A percentile compares a stretch with the other conserved stretches of the same genome.
phyloP scores from a whole-genome alignment of 768 basidiomycete genomes.

The Mycena indigotica region DNA sequence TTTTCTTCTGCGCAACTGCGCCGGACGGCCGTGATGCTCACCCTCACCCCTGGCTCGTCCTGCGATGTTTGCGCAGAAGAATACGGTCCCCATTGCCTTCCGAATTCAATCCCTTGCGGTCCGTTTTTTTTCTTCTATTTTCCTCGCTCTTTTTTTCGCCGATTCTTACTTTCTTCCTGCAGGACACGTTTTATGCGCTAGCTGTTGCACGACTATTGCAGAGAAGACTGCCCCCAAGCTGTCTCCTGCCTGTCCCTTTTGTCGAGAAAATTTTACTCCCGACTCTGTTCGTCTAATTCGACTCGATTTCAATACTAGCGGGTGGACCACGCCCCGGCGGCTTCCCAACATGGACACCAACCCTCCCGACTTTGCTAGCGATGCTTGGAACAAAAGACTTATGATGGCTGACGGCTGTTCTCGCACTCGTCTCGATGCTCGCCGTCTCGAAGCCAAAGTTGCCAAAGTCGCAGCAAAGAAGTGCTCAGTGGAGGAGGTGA shows the following conservation, averaged over 20 bases:
- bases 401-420: slow-evolving; percentile 46
- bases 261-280: slow-evolving; percentile 71
- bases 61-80: slow-evolving; percentile 92
- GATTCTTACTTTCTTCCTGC: slow-evolving; percentile 31
- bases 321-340: slow-evolving; percentile 69
- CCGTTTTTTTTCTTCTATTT: slow-evolving; percentile 29
- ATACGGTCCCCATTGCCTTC: slow-evolving; percentile 71
- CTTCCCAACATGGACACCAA: slow-evolving; percentile 52
- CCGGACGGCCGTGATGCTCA: slow-evolving; percentile 61
- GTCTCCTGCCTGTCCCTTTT: slow-evolving; percentile 81
- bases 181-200: slow-evolving; percentile 82
- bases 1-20: slow-evolving; percentile 36
- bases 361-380: slow-evolving; percentile 38
- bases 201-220: slow-evolving; percentile 77
- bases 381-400: slow-evolving; percentile 45
- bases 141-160: slow-evolving; percentile 9
- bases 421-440: slow-evolving; percentile 55
- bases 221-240: slow-evolving; percentile 76
- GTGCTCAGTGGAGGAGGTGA: slow-evolving; percentile 86
- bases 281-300: slow-evolving; percentile 76
- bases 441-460: slow-evolving; percentile 75
- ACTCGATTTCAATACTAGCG: slow-evolving; percentile 71
- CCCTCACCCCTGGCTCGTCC: slow-evolving; percentile 77
- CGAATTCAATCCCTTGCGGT: slow-evolving; percentile 86
- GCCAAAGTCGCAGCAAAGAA: slow-evolving; percentile 79